Conservation (phyloP, 1,284 basidiomycete genomes). For the Fomitopsis palustris region DNA sequence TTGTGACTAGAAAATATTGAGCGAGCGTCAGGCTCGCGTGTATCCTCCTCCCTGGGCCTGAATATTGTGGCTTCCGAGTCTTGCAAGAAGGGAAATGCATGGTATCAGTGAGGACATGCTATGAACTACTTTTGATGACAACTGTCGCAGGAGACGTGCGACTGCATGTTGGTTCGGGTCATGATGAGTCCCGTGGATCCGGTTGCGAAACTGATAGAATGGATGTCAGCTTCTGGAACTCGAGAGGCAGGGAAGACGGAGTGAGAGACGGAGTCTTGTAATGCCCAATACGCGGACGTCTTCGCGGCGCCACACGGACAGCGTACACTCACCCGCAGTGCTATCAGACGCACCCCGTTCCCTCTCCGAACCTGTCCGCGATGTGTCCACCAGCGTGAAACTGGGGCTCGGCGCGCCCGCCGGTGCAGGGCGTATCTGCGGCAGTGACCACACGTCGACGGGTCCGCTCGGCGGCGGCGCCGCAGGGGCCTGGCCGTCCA, state of each 20-base stretch:
- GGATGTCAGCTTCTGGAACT: not conserved
- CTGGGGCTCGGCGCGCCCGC: not conserved
- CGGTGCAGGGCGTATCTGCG: not conserved
- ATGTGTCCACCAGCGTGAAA: not conserved
- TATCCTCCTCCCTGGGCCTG: not conserved
- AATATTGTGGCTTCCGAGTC: not conserved
- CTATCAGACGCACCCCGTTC: not conserved
- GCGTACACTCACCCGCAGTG: slow-evolving; percentile 2
- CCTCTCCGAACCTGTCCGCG: not conserved
- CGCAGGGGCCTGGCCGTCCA: not conserved
- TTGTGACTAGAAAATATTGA: not conserved
- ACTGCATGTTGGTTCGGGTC: not conserved
- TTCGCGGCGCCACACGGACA: no score
- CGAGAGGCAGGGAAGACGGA: not conserved
- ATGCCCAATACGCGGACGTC: not conserved
- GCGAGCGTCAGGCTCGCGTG: not conserved
- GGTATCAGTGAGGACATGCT: not conserved
- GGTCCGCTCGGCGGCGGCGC: not conserved
- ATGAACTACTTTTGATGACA: not conserved
- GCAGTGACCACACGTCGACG: not conserved
- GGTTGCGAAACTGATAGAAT: not conserved
- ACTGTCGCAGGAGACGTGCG: not conserved
- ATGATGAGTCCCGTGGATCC: not conserved
- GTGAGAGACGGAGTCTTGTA: not conserved
- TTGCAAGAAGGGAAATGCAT: not conserved